A percentile compares a stretch with the other conserved stretches of the same genome.
These are phyloP conservation scores for Pleurotus giganteus DNA, from an alignment of 768 basidiomycete genomes.

Conservation along the genomic window DNA sequence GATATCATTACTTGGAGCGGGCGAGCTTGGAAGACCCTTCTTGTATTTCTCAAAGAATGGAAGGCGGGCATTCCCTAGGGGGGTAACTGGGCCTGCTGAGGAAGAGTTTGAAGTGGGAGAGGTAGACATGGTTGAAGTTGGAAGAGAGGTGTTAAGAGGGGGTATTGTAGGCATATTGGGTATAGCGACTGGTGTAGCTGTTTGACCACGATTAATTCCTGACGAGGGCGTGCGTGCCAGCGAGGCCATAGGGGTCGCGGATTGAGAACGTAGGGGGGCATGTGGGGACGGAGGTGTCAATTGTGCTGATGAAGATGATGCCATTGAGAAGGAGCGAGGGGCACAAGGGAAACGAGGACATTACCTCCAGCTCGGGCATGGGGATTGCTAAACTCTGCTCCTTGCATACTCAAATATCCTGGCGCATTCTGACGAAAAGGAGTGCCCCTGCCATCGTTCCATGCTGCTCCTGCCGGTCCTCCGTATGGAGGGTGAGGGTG, in stretches of 20 bases:
- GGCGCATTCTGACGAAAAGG: conserved; percentile 5
- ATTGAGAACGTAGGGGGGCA: neutral
- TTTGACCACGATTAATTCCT: neutral
- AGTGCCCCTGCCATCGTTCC: conserved; percentile 7
- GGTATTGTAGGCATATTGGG: conserved; percentile 4
- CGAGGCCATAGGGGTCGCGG: neutral
- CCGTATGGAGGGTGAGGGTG: conserved; percentile 5
- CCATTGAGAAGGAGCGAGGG: neutral
- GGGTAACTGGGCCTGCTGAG: conserved; percentile 14
- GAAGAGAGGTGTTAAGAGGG: conserved; percentile 3
- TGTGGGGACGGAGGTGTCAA: conserved; percentile 5
- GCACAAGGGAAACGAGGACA: neutral
- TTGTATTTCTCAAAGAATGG: conserved; percentile 61
- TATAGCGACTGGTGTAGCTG: neutral
- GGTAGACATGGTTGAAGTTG: conserved; percentile 13
- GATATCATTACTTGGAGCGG: conserved; percentile 10
- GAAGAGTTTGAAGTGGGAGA: conserved; percentile 16
- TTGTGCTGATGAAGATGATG: neutral
- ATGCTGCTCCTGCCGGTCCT: conserved; percentile 6
- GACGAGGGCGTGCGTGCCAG: conserved; percentile 9
- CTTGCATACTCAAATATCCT: conserved; percentile 4
- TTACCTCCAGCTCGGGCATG: conserved; percentile 5
- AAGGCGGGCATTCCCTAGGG: conserved; percentile 27
- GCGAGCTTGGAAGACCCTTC: conserved; percentile 29
- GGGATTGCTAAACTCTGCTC: neutral